Percentiles rank a stretch among this genome's conserved stretches.
These are phyloP conservation scores for Cylindrotheca fusiformis DNA, from an alignment of 108 stramenopile genomes.

Conservation along the genomic window DNA sequence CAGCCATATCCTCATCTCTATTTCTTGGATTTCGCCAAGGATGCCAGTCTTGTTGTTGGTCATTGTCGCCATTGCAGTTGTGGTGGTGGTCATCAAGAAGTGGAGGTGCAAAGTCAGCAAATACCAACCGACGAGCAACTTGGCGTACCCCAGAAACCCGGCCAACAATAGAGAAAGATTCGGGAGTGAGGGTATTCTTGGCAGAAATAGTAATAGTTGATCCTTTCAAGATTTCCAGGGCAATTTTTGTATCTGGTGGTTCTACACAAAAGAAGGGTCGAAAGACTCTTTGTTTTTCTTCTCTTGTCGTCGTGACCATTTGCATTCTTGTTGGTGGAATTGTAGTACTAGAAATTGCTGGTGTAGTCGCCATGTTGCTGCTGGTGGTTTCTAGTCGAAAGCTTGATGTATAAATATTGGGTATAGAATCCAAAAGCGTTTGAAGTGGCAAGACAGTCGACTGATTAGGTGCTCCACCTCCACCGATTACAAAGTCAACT, in stretches of 20 bases:
- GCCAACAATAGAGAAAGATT: conserved; percentile 23
- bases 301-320: background rate
- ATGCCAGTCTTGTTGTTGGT: background rate
- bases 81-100: background rate
- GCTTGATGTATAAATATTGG: background rate
- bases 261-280: conserved; percentile 21
- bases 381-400: conserved; percentile 2
- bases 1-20: conserved; percentile 31
- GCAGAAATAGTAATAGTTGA: background rate
- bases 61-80: background rate
- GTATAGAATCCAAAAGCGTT: background rate
- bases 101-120: conserved; percentile 41
- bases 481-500: conserved; percentile 2
- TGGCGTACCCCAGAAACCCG: conserved; percentile 33
- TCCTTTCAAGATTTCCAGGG: background rate
- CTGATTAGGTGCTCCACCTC: conserved; percentile 8
- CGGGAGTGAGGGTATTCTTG: background rate
- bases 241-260: conserved; percentile 12
- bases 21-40: conserved; percentile 28
- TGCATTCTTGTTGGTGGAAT: background rate
- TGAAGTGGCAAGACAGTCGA: background rate
- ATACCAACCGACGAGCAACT: conserved; percentile 30
- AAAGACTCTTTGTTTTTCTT: background rate
- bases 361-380: background rate
- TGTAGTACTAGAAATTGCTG: background rate